Conservation (phyloP, 2,329 filamentous ascomycete genomes). For the Tolypocladium cylindrosporum region DNA sequence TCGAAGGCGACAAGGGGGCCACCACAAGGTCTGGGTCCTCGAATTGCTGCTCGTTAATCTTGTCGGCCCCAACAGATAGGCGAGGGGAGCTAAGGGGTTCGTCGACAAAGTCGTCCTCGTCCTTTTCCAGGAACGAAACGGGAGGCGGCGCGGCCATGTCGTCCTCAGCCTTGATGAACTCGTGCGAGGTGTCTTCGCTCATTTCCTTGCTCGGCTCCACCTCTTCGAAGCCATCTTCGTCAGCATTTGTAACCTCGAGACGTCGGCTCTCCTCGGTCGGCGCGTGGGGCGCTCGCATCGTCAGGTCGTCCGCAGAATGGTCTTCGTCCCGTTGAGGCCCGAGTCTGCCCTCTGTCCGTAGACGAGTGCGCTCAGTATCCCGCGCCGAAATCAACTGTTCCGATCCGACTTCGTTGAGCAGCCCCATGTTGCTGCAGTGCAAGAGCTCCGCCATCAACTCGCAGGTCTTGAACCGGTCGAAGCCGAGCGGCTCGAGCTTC, state of each 20-base stretch:
- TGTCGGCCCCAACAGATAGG: constrained; percentile 51
- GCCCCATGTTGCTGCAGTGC: constrained; percentile 97
- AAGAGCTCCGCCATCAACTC: constrained; percentile 96
- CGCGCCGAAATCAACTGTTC: constrained; percentile 75
- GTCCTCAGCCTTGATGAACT: constrained; percentile 52
- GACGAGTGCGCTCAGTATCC: constrained; percentile 69
- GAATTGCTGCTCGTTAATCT: constrained; percentile 38
- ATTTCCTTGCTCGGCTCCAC: constrained; percentile 62
- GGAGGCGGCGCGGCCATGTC: constrained; percentile 29
- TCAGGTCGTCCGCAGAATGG: constrained; percentile 45
- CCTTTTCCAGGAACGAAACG: constrained; percentile 30
- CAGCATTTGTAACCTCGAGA: constrained; percentile 69
- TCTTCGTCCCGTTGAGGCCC: constrained; percentile 27
- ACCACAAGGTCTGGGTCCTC: constrained; percentile 49
- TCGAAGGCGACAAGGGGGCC: constrained; percentile 45
- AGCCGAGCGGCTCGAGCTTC: constrained; percentile 87
- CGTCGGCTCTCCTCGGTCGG: constrained; percentile 54
- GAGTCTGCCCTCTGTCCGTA: constrained; percentile 70
- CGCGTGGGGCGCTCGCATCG: constrained; percentile 43
- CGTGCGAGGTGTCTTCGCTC: constrained; percentile 61
- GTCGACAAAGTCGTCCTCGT: constrained; percentile 68
- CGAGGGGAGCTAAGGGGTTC: constrained; percentile 63
- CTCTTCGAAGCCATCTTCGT: constrained; percentile 90
- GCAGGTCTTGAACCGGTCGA: constrained; percentile 97
- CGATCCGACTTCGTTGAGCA: constrained; percentile 84